Evolutionary conservation across 768 basidiomycete genomes (phyloP).

Genomic region (Tylopilus sp.): DNA sequence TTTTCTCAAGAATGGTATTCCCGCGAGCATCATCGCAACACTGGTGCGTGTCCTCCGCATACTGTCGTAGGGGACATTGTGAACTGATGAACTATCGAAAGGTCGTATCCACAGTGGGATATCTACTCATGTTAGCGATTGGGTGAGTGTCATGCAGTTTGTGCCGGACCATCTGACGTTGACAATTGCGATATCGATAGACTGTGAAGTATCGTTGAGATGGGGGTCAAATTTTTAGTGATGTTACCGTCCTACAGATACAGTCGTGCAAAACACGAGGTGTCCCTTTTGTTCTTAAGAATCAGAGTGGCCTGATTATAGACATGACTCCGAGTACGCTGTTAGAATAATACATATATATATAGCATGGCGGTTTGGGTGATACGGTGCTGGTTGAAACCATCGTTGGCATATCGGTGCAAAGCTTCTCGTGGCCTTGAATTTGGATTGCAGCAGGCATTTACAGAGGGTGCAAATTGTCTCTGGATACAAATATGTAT

Average conservation of each 20-base stretch:
- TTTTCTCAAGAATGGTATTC: conserved; percentile 92
- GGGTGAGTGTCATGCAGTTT: conserved; percentile 5
- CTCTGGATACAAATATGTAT: too few species aligned
- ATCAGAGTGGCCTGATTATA: too few species aligned
- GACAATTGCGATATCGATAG: not conserved
- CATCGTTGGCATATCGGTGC: too few species aligned
- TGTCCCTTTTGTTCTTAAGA: not conserved
- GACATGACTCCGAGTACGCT: too few species aligned
- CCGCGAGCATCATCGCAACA: conserved; percentile 88
- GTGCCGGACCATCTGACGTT: not conserved
- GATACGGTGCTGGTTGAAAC: too few species aligned
- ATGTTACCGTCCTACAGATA: not conserved
- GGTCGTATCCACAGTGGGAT: conserved; percentile 20
- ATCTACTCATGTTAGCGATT: conserved; percentile 14
- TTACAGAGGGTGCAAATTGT: too few species aligned
- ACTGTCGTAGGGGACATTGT: too few species aligned
- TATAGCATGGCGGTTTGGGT: too few species aligned
- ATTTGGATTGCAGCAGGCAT: too few species aligned
- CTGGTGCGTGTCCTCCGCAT: conserved; percentile 41
- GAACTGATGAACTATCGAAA: not conserved
- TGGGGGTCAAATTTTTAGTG: not conserved
- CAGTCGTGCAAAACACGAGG: not conserved
- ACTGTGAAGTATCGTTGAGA: not conserved
- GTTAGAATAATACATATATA: too few species aligned
- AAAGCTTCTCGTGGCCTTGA: too few species aligned